These are phyloP conservation scores for Arthrinium phaeospermum DNA, from an alignment of 2,329 filamentous ascomycete species.

Conservation along the genomic window DNA sequence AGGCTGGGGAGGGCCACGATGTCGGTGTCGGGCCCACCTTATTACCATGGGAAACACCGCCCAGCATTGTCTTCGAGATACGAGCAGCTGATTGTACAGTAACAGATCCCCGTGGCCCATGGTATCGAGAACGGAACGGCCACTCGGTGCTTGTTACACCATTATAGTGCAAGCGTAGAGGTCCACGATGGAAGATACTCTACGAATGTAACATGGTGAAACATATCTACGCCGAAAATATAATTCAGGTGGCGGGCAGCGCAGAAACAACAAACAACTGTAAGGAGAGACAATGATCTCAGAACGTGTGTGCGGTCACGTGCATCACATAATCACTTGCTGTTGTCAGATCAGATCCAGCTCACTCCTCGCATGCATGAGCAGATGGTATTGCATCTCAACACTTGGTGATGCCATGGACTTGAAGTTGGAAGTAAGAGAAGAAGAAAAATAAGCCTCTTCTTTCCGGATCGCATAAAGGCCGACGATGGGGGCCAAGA, in stretches of 20 bases:
- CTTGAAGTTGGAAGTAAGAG: background rate
- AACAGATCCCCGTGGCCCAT: background rate
- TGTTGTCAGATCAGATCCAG: background rate
- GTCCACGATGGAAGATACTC: constrained; percentile 11
- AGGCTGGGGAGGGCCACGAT: constrained; percentile 11
- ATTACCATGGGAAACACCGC: background rate
- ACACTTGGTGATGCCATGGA: background rate
- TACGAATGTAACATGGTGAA: constrained; percentile 10
- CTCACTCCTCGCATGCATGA: background rate
- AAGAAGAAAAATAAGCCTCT: background rate
- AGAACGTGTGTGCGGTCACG: background rate
- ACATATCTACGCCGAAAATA: background rate
- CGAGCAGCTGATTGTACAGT: background rate
- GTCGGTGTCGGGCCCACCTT: background rate
- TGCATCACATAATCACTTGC: background rate
- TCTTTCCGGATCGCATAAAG: constrained; percentile 5
- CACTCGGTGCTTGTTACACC: background rate
- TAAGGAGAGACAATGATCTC: constrained; percentile 10
- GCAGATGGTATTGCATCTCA: background rate
- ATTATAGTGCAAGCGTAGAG: constrained; percentile 10
- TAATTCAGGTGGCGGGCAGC: background rate
- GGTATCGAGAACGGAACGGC: background rate
- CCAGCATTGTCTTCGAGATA: background rate
- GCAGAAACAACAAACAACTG: background rate
- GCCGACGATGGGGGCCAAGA: background rate